Conservation (phyloP, 331 rosid genomes). For the Spiraea crenata region DNA sequence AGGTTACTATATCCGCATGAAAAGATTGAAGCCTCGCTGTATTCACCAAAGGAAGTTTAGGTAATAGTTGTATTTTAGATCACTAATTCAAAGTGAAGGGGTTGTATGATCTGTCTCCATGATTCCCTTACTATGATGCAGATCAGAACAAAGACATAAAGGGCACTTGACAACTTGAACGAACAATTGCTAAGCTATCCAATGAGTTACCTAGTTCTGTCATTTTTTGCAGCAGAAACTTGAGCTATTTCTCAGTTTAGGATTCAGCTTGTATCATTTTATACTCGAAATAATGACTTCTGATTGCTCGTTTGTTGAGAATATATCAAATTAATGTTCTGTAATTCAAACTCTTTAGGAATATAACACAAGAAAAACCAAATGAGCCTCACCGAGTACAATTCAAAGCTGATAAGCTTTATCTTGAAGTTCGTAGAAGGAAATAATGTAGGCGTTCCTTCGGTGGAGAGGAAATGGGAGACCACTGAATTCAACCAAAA, state of each 20-base stretch:
- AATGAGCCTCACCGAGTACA: no score
- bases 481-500: no score
- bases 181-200: conserved; percentile 7
- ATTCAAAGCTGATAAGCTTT: no score
- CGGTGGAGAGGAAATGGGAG: no score
- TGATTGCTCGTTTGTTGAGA: not conserved
- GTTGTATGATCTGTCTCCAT: conserved; percentile 6
- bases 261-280: conserved; percentile 10
- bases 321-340: no score
- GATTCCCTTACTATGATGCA: conserved; percentile 7
- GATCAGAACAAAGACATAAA: conserved; percentile 6
- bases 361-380: no score
- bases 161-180: conserved; percentile 1
- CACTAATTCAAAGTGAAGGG: conserved; percentile 10
- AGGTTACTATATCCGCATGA: not conserved
- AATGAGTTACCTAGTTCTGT: not conserved
- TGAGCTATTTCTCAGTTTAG: not conserved
- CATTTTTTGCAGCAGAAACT: conserved; percentile 21
- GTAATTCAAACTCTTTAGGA: not conserved
- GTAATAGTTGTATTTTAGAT: conserved; percentile 16
- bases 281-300: conserved; percentile 18
- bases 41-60: conserved; percentile 10
- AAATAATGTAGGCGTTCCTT: no score
- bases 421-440: no score
- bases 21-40: not conserved